Evolutionary conservation across 202 grass and related monocot species (phyloP), one percentile per base, ranked within the genome.

Genomic region (Setaria italica): DNA sequence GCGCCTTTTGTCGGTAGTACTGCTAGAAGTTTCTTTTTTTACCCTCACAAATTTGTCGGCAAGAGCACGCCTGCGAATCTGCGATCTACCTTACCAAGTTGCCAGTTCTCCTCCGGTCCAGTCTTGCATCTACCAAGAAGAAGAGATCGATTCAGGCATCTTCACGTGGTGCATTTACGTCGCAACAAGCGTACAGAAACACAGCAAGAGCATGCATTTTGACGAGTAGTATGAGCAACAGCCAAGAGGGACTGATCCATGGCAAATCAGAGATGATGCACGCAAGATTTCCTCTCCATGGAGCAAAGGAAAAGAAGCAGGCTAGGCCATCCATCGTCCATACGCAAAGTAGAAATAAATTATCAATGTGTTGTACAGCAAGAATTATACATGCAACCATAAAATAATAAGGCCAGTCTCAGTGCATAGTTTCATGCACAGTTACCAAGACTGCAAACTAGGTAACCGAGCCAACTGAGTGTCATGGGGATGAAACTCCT

Each of bases 301-400:
- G 6, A 43, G 34, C 20, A 77, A 20, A 70, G 45, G 4, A 14
- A 55, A 56, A 45, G 51, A n/a, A 85, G 35, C 63, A 30, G 20
- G n/a, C n/a, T 20, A 14, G 20, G n/a, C 32, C 30, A 14, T 57
- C 32, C 64, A 77, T 53, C 47, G 6, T 67, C 20, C 51, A 62
- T 80, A 79, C 55, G 56, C 58, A 80, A 85, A 85, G 76, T 62
- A 30, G 35, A 85, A 86, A 77, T 77, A 70, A 86, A 82, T 82
- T 80, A 55, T 78, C 20, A 89, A 89, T 55, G 78, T 87, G 65
- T 74, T 72, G 81, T 84, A 84, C 81, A 84, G 51, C 73, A 86
- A 74, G 85, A 87, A 88, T 78, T 43, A 82, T 76, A 79, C 88
- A 67, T 21, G 60, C 33, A 72, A 25, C 20, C 63, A 62, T 70